Conservation (phyloP, 257 asterid genomes). For the Solanum appendiculatum region DNA sequence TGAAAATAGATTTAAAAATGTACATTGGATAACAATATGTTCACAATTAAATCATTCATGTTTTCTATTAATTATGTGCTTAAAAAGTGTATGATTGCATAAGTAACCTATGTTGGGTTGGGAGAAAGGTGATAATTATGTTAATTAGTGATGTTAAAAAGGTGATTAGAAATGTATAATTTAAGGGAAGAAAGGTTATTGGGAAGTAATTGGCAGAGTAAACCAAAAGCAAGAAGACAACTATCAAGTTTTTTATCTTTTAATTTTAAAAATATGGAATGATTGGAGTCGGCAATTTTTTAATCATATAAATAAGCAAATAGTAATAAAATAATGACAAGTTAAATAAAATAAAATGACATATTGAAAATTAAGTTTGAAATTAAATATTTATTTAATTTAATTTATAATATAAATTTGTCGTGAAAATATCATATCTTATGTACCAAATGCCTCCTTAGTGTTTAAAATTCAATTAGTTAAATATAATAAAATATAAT, state of each 20-base stretch:
- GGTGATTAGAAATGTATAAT: not conserved
- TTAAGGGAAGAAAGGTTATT: not conserved
- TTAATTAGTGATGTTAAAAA: not conserved
- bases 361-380: not conserved
- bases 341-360: not conserved
- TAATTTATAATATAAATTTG: too few species aligned
- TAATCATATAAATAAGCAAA: not conserved
- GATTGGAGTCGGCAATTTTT: not conserved
- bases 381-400: too few species aligned
- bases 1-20: not conserved
- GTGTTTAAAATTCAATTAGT: not conserved
- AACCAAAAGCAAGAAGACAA: constrained; percentile 6
- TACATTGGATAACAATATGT: not conserved
- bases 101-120: not conserved
- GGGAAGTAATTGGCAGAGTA: not conserved
- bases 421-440: not conserved
- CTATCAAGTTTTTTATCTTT: not conserved
- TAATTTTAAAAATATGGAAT: not conserved
- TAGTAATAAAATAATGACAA: not conserved
- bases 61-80: not conserved
- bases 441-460: not conserved
- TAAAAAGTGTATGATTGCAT: not conserved
- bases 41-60: not conserved
- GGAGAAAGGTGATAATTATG: not conserved
- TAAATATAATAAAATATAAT: too few species aligned